These are phyloP conservation scores for Elongisporangium senticosum DNA, from an alignment of 352 stramenopile genomes.

Conservation along the genomic window DNA sequence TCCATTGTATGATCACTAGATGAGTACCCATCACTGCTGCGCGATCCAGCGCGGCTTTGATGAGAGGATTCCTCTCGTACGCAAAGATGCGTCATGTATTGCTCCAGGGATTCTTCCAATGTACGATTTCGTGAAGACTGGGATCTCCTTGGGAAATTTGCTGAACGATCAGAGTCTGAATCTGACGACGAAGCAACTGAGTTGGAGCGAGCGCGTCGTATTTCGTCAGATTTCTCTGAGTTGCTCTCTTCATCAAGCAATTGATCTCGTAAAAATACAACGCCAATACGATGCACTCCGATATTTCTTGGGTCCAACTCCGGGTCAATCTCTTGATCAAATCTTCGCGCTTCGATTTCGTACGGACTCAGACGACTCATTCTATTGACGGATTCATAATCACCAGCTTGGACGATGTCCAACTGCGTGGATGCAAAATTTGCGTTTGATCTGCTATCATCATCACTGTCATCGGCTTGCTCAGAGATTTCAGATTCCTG, in stretches of 20 bases:
- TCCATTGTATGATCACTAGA: background rate
- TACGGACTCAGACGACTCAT: background rate
- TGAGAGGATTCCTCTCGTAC: background rate
- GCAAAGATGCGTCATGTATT: background rate
- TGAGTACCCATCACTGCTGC: background rate
- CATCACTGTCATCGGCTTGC: background rate
- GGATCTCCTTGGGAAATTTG: background rate
- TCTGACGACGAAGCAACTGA: background rate
- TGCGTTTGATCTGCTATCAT: background rate
- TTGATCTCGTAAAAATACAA: constrained; percentile 7
- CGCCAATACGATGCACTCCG: constrained; percentile 23
- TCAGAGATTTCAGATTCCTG: background rate
- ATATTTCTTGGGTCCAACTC: constrained; percentile 20
- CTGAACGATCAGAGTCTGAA: background rate
- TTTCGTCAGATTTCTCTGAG: background rate
- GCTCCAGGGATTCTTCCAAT: background rate
- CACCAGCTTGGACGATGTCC: background rate
- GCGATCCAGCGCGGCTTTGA: background rate
- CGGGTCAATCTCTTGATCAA: background rate
- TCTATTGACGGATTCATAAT: background rate
- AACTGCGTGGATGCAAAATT: background rate
- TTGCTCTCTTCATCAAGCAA: background rate
- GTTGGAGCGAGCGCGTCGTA: background rate
- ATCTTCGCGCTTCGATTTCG: background rate
- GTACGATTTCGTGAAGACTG: background rate